phyloP scores from a whole-genome alignment of 805 yeast species.

The Zygotorulaspora sp. region DNA sequence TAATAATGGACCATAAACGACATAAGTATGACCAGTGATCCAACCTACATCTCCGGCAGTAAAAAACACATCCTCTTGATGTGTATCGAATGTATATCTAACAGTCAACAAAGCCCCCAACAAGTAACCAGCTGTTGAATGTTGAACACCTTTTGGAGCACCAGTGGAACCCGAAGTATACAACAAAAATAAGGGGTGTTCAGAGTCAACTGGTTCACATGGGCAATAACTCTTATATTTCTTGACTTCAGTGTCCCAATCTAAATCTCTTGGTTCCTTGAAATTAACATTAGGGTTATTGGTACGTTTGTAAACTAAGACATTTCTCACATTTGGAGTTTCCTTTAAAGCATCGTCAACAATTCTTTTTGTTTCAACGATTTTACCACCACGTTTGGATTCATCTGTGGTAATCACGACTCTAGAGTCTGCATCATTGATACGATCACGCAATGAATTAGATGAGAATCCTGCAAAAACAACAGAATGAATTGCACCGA shows the following conservation, averaged over 20 bases:
- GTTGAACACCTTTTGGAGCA: constrained; percentile 82
- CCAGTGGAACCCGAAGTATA: constrained; percentile 89
- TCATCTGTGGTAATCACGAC: constrained; percentile 78
- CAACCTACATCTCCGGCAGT: constrained; percentile 91
- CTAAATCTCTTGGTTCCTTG: constrained; percentile 58
- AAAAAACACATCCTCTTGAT: constrained; percentile 67
- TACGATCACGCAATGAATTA: constrained; percentile 66
- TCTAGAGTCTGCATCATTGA: constrained; percentile 65
- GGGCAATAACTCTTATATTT: constrained; percentile 66
- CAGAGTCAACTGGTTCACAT: constrained; percentile 72
- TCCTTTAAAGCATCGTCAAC: constrained; percentile 72
- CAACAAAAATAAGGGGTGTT: constrained; percentile 74
- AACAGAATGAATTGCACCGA: constrained; percentile 83
- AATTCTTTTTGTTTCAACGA: constrained; percentile 73
- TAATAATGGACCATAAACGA: constrained; percentile 72
- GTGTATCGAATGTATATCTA: constrained; percentile 72
- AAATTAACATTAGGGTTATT: constrained; percentile 46
- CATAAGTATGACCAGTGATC: constrained; percentile 87
- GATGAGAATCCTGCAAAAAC: constrained; percentile 82
- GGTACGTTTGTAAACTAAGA: constrained; percentile 70
- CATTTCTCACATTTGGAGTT: constrained; percentile 64
- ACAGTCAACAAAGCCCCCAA: constrained; percentile 70
- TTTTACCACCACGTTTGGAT: constrained; percentile 78
- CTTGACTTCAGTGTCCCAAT: constrained; percentile 69
- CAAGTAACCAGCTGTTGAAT: constrained; percentile 74